Percentiles rank a stretch among this genome's conserved stretches.
Conservation (phyloP, 1,284 basidiomycete genomes). For the Ganoderma lucidum region DNA sequence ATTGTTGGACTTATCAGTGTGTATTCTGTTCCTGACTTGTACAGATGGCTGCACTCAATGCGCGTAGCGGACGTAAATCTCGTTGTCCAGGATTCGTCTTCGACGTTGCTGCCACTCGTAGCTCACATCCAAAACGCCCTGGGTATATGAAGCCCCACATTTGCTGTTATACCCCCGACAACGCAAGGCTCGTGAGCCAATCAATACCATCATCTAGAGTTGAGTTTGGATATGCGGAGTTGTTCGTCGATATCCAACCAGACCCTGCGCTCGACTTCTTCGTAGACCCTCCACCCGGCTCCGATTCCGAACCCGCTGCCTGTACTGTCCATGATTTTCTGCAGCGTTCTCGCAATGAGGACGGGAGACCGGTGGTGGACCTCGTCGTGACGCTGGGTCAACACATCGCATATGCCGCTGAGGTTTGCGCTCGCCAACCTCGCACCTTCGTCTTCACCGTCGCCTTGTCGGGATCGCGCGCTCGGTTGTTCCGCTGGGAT, state of each 20-base stretch:
- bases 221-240: background rate
- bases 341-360: background rate
- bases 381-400: constrained; percentile 4
- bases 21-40: background rate
- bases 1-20: constrained; percentile 32
- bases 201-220: background rate
- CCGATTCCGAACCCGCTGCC: background rate
- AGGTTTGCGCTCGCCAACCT: constrained; percentile 23
- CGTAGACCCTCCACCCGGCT: background rate
- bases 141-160: background rate
- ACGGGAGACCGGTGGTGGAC: background rate
- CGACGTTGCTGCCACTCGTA: background rate
- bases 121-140: background rate
- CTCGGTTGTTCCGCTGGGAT: constrained; percentile 42
- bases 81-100: background rate
- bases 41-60: background rate
- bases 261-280: background rate
- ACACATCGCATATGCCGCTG: constrained; percentile 18
- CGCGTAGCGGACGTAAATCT: background rate
- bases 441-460: constrained; percentile 36
- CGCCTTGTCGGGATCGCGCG: constrained; percentile 33
- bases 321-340: background rate
- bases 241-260: background rate
- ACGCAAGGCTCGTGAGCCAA: background rate
- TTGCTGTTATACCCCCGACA: background rate